Base-by-base conservation (phyloP, 2,329 filamentous ascomycete species). In the Alternaria arbusti region DNA sequence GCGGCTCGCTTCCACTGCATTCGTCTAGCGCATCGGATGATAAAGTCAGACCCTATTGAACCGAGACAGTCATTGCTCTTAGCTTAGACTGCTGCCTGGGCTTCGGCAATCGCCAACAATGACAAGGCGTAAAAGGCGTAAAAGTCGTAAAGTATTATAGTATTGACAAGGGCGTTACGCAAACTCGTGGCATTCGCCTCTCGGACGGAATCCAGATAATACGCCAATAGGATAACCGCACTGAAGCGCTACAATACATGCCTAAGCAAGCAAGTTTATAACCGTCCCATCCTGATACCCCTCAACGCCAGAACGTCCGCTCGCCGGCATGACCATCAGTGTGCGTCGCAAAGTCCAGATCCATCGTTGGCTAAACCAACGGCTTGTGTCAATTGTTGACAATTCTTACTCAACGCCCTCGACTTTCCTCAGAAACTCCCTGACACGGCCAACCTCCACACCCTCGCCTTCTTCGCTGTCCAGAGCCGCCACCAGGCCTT, bases 401-500 rank as follows among this genome's bases (percentile, higher is more conserved):
- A 25, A 20, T 7, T 26, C 32, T 49, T 43, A 63, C 23, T 80
- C 78, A 3, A 86, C 86, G 3, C 87, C 89, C 73, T 94, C 92
- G 3, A 96, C 91, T 59, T 92, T 91, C 28, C 90, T 87, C 60
- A 97, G 82, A 75, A 97, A 96, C 56, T 94, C 88, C 70, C 91
- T 85, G 12, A 97, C 91, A 9, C 93, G 84, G 0, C 87, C 88
- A 9, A 95, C 88, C 75, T 96, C 93, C 1, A 93, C 83, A 1
- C 78, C 79, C 71, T 92, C 91, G 8, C 88, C 87, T 52, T 78
- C 74, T 78, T 97, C 94, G 74, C 94, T 97, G 80, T 97, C 95
- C 3, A 98, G 91, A 3, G 96, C 96, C 66, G 92, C 89, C 50
- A 96, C 88, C 46, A 99, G 83, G 3, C 89, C 89, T 56, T 93